Evolutionary conservation across 148 eudicot species (phyloP).

Genomic region (Oxyria digyna): DNA sequence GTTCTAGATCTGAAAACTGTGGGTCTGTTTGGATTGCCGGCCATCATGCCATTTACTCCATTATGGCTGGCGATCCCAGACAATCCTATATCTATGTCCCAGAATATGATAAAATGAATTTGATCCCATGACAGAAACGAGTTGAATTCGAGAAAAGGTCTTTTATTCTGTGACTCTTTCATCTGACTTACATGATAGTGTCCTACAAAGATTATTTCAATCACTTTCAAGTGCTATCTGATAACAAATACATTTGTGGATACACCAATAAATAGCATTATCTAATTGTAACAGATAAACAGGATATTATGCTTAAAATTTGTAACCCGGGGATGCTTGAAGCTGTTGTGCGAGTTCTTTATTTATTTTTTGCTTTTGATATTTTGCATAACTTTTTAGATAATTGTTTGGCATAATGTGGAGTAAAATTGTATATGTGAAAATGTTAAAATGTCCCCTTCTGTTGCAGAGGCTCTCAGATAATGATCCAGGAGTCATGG

Average conservation of each 20-base stretch:
- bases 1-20: background rate
- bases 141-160: background rate
- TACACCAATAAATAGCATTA: background rate
- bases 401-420: background rate
- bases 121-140: background rate
- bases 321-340: background rate
- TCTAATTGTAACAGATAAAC: background rate
- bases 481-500: constrained; percentile 98
- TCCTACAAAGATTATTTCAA: background rate
- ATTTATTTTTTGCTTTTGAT: background rate
- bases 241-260: background rate
- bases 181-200: background rate
- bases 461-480: constrained; percentile 80
- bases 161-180: background rate
- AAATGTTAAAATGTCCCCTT: background rate
- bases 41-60: too few relatives aligned
- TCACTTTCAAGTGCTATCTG: background rate
- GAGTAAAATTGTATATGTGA: background rate
- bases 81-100: background rate
- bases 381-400: background rate
- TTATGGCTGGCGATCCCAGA: too few relatives aligned
- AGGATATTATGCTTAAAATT: background rate
- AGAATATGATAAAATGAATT: background rate
- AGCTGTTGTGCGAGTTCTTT: background rate
- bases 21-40: too few relatives aligned